phyloP scores from a whole-genome alignment of 345 rosid species.

The Nasturtium officinale region DNA sequence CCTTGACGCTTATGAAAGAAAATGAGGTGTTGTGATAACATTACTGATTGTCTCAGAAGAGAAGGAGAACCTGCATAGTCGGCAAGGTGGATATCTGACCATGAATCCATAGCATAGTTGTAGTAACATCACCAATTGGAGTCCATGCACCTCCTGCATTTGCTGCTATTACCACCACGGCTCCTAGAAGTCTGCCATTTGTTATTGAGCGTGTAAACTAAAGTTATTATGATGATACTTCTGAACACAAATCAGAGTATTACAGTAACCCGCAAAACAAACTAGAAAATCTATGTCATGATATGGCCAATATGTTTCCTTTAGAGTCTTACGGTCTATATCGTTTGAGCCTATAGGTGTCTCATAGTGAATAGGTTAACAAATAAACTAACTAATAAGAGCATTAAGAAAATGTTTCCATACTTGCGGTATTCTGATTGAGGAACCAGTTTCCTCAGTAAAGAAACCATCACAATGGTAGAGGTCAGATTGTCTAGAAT shows the following conservation, averaged over 20 bases:
- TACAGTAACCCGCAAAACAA: background rate
- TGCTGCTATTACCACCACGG: slow-evolving; percentile 92
- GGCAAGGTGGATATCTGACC: slow-evolving; percentile 87
- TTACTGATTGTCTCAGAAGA: slow-evolving; percentile 12
- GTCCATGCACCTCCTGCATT: slow-evolving; percentile 99
- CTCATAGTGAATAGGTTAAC: slow-evolving; percentile 2
- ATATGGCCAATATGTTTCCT: background rate
- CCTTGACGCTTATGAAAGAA: background rate
- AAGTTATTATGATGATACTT: background rate
- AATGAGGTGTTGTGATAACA: slow-evolving; percentile 4
- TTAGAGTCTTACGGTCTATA: background rate
- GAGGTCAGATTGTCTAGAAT: slow-evolving; percentile 94
- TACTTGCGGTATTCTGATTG: slow-evolving; percentile 95
- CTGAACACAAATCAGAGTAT: slow-evolving; percentile 5
- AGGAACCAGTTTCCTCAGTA: slow-evolving; percentile 84
- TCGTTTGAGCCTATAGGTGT: background rate
- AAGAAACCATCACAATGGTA: slow-evolving; percentile 95
- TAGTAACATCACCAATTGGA: slow-evolving; percentile 98
- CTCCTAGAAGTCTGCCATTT: slow-evolving; percentile 84
- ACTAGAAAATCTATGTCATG: background rate
- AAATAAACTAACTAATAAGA: background rate
- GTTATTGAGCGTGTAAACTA: slow-evolving; percentile 10
- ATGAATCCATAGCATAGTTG: slow-evolving; percentile 99
- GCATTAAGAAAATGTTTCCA: slow-evolving; percentile 36
- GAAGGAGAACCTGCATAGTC: slow-evolving; percentile 74